Evolutionary conservation across 129 eudicot species (phyloP).

Genomic region (Gnaphalium uliginosum): DNA sequence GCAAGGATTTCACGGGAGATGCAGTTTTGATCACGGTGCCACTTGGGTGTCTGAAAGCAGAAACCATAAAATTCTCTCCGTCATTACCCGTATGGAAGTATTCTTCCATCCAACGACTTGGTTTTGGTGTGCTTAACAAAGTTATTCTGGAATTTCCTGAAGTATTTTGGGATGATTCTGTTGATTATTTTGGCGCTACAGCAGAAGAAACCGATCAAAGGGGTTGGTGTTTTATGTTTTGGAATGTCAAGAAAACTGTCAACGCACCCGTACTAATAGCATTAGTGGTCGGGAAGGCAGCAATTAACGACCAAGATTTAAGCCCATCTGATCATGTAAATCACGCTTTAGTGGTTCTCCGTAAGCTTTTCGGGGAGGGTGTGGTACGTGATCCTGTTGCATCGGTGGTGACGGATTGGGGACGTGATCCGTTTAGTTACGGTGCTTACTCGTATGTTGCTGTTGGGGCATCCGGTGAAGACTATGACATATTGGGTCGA

Average conservation of each 20-base stretch:
- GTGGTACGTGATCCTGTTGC: conserved; percentile 83
- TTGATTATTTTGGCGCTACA: conserved; percentile 98
- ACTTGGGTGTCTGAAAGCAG: conserved; percentile 88
- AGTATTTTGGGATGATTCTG: conserved; percentile 96
- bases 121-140: conserved; percentile 95
- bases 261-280: conserved; percentile 98
- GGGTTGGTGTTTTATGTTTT: conserved; percentile 97
- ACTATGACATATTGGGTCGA: conserved; percentile 82
- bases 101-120: conserved; percentile 78
- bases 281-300: conserved; percentile 93
- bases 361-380: conserved; percentile 83
- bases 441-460: conserved; percentile 99
- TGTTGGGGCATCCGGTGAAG: conserved; percentile 95
- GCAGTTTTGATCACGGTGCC: conserved; percentile 89
- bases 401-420: conserved; percentile 97
- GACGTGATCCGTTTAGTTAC: conserved; percentile 91
- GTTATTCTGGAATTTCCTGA: conserved; percentile 82
- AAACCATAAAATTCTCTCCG: conserved; percentile 77
- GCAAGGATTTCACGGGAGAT: conserved; percentile 70
- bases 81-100: conserved; percentile 82
- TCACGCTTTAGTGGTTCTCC: conserved; percentile 76
- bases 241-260: conserved; percentile 95
- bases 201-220: conserved; percentile 75
- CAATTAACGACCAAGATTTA: conserved; percentile 59
- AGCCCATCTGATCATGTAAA: conserved; percentile 66